Evolutionary conservation across 106 monocot species (phyloP), one percentile per base, ranked within the genome.

Genomic region (Posidonia australis): DNA sequence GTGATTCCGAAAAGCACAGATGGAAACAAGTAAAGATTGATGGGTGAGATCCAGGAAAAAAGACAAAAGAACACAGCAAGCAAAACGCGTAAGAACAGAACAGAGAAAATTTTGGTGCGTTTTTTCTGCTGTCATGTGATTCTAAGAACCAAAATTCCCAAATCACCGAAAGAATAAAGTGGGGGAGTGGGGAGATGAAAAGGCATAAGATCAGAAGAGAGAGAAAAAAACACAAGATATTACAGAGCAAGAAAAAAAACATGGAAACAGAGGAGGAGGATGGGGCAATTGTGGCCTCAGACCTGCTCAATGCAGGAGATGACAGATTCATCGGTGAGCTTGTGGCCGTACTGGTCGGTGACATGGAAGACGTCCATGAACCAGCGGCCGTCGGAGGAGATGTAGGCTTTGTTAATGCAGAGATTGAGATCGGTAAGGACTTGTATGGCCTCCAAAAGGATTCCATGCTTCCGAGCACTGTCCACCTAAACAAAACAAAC

Each of bases 321-420:
- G 45, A 78, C 44, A 44, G 63, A 61, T 9, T 70, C 49, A 62
- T 84, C 83, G 44, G 68, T 71, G 68, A 88, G 73, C 68, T 84
- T 88, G 63, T 64, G 65, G 47, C 81, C 80, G 31, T 51, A 30
- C 19, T 56, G 74, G 55, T 84, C 83, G 51, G 83, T 84, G 57
- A 88, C 83, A 59, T 88, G 81, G 76, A 87, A 87, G 46, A 80
- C 83, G 78, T 83, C 80, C 87, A 87, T 83, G 83, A 87, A 83
- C 87, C 87, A 88, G 10, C 74, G 78, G 18, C 83, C 83, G 51
- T 88, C 88, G 10, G 88, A 88, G 43, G 88, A 84, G 64, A 88
- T 79, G 77, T 88, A 88, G 36, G 80, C 78, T 65, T 88, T 88
- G 11, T 67, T 66, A 47, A 88, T 79, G 64, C 67, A 81, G 49